These are phyloP conservation scores for Fusarium haematococcum DNA, from an alignment of 2,329 filamentous ascomycete genomes.

Conservation along the genomic window DNA sequence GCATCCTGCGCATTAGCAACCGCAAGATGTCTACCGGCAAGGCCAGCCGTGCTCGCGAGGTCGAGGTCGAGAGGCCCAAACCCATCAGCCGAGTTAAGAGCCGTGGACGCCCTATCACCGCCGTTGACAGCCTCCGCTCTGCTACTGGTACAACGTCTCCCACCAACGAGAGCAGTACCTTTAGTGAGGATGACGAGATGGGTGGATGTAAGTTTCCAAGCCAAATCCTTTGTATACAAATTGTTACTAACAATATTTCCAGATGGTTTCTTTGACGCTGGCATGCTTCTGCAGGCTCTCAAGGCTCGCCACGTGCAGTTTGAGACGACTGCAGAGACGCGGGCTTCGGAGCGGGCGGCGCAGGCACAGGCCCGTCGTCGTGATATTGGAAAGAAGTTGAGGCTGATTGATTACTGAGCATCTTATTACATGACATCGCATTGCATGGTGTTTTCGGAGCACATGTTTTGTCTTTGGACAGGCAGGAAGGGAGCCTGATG, in stretches of 20 bases:
- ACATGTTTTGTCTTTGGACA: constrained; percentile 18
- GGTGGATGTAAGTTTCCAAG: constrained; percentile 82
- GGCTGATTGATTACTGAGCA: constrained; percentile 74
- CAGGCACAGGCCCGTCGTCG: constrained; percentile 69
- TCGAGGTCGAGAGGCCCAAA: constrained; percentile 57
- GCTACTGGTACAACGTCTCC: constrained; percentile 67
- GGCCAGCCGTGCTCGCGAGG: constrained; percentile 65
- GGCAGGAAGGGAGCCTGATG: background rate
- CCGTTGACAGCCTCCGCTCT: constrained; percentile 59
- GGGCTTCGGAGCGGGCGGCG: constrained; percentile 70
- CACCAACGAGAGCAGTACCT: constrained; percentile 75
- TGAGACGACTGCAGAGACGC: constrained; percentile 63
- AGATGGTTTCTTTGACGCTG: constrained; percentile 98
- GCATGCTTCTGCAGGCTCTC: constrained; percentile 90
- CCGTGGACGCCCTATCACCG: constrained; percentile 78
- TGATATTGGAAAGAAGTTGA: constrained; percentile 80
- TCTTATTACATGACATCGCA: constrained; percentile 14
- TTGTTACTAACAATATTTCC: constrained; percentile 45
- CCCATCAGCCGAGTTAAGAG: constrained; percentile 70
- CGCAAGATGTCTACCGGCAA: constrained; percentile 57
- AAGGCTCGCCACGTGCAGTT: constrained; percentile 74
- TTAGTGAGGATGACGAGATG: constrained; percentile 88
- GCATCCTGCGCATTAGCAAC: constrained; percentile 79
- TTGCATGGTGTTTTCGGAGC: constrained; percentile 34
- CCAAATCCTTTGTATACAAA: background rate